phyloP scores from a whole-genome alignment of 495 filamentous ascomycete species.

The Oidiodendron maius region DNA sequence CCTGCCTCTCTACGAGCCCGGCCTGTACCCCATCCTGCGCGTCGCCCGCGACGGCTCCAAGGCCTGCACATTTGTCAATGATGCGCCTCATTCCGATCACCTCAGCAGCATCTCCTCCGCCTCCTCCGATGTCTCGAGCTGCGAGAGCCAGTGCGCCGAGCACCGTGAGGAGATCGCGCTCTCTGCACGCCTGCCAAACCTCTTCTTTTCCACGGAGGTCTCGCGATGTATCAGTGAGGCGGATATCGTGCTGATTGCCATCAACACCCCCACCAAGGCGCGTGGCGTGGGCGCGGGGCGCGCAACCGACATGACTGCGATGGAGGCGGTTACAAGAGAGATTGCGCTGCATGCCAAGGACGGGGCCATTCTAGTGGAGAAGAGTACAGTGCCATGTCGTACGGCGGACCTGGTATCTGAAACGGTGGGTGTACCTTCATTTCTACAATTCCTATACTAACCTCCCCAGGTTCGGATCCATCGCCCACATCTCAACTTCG shows the following conservation, averaged over 20 bases:
- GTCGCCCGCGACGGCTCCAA: conserved; percentile 56
- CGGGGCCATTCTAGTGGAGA: conserved; percentile 76
- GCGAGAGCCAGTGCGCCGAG: conserved; percentile 22
- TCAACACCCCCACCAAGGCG: conserved; percentile 77
- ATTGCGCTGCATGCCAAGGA: conserved; percentile 60
- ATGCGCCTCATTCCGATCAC: conserved; percentile 10
- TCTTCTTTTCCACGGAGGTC: conserved; percentile 68
- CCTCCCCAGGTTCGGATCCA: conserved; percentile 59
- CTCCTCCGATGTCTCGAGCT: conserved; percentile 23
- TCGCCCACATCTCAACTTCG: conserved; percentile 44
- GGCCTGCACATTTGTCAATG: conserved; percentile 24
- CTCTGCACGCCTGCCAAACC: conserved; percentile 47
- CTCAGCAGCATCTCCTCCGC: conserved; percentile 13
- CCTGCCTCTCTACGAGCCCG: conserved; percentile 75
- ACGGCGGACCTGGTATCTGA: conserved; percentile 62
- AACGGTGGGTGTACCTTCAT: conserved; percentile 60
- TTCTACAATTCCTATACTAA: conserved; percentile 59
- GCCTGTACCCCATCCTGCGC: conserved; percentile 60
- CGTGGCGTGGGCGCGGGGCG: conserved; percentile 63
- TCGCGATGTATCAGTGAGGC: conserved; percentile 55
- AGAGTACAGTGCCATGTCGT: conserved; percentile 75
- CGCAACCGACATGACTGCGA: conserved; percentile 65
- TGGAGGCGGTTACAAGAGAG: conserved; percentile 63
- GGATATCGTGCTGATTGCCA: conserved; percentile 71
- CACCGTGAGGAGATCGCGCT: conserved; percentile 30